A percentile compares a stretch with the other conserved stretches of the same genome.
Conservation (phyloP, 805 yeast genomes). For the Babjeviella inositovora region DNA sequence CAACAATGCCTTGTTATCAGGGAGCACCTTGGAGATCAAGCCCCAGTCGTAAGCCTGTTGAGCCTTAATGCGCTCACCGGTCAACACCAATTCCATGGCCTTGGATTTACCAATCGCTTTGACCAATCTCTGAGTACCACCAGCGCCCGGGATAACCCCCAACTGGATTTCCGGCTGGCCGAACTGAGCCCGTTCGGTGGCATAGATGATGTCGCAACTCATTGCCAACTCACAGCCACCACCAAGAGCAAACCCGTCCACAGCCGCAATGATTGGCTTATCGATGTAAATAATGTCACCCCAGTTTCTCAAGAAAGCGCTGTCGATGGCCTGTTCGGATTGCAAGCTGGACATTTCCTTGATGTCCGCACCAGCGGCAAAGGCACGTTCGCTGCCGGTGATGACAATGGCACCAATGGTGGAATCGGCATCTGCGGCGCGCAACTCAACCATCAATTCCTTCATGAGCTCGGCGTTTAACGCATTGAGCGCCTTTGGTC, state of each 20-base stretch:
- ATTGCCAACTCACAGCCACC: constrained; percentile 43
- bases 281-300: constrained; percentile 14
- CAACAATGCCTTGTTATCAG: constrained; percentile 17
- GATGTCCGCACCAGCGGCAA: constrained; percentile 43
- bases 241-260: constrained; percentile 37
- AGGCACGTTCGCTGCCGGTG: constrained; percentile 27
- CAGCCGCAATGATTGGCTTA: constrained; percentile 38
- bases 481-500: constrained; percentile 10
- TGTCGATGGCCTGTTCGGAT: constrained; percentile 14
- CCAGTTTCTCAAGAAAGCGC: constrained; percentile 21
- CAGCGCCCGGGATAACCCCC: constrained; percentile 35
- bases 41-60: constrained; percentile 30
- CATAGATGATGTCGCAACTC: constrained; percentile 30
- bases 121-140: constrained; percentile 35
- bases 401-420: constrained; percentile 26
- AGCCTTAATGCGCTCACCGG: constrained; percentile 26
- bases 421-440: constrained; percentile 5
- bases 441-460: constrained; percentile 7
- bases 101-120: constrained; percentile 29
- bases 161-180: constrained; percentile 41
- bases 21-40: constrained; percentile 20
- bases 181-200: constrained; percentile 27
- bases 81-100: constrained; percentile 30
- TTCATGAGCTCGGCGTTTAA: constrained; percentile 5
- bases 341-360: constrained; percentile 25